Conservation (phyloP, 345 rosid genomes). For the Odontarrhena argentea region DNA sequence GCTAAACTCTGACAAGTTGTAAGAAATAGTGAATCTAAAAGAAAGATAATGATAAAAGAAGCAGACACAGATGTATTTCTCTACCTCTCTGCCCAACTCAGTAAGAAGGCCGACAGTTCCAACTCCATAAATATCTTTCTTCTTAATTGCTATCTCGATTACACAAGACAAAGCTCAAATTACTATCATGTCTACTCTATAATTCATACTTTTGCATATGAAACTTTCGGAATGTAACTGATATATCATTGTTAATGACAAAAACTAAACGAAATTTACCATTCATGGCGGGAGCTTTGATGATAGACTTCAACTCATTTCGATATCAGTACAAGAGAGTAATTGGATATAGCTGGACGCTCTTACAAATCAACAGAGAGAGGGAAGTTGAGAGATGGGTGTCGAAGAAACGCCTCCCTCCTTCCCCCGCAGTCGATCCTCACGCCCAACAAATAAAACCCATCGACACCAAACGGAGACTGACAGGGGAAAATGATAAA, state of each 20-base stretch:
- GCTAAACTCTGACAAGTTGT: constrained; percentile 55
- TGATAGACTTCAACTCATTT: constrained; percentile 72
- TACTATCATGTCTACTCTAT: neutral
- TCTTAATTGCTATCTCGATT: constrained; percentile 63
- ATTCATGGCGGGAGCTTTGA: constrained; percentile 83
- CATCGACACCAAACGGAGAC: no score
- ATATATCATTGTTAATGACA: neutral
- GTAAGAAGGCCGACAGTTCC: constrained; percentile 65
- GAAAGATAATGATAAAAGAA: neutral
- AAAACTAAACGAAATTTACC: constrained; percentile 42
- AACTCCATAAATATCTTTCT: constrained; percentile 77
- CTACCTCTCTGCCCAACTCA: constrained; percentile 70
- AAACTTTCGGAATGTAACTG: neutral
- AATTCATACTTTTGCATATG: constrained; percentile 5
- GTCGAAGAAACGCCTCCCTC: no score
- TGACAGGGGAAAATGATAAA: no score
- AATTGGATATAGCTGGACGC: no score
- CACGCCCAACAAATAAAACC: no score
- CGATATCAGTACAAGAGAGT: constrained; percentile 6
- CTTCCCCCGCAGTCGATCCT: no score
- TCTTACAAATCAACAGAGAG: no score
- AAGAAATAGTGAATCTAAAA: constrained; percentile 9
- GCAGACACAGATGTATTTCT: constrained; percentile 20
- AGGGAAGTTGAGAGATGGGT: no score
- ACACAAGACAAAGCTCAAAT: constrained; percentile 32